Conservation (phyloP, 73 alveolate species). For the Blepharisma japonicum region DNA sequence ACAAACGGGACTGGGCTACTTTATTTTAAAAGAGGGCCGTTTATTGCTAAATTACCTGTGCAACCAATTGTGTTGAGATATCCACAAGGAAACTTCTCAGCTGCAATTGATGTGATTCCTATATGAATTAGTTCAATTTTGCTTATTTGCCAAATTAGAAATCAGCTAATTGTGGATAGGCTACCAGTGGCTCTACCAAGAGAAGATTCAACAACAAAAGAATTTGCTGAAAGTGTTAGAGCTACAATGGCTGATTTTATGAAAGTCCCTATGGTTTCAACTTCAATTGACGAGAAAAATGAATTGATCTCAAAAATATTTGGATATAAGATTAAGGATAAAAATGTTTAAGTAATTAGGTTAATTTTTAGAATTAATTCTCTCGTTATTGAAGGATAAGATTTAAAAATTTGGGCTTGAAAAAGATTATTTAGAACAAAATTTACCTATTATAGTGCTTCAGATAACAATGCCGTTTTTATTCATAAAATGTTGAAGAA, state of each 20-base stretch:
- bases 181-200: conserved; percentile 12
- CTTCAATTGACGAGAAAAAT: background rate
- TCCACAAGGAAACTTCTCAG: conserved; percentile 35
- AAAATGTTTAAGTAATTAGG: no score
- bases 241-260: background rate
- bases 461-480: no score
- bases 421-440: no score
- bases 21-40: conserved; percentile 90
- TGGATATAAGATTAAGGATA: background rate
- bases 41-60: conserved; percentile 66
- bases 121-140: background rate
- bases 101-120: conserved; percentile 32
- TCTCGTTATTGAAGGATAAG: no score
- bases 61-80: conserved; percentile 71
- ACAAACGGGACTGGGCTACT: conserved; percentile 74
- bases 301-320: background rate
- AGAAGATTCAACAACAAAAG: background rate
- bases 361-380: no score
- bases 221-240: conserved; percentile 16
- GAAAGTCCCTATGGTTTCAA: background rate
- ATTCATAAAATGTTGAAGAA: no score
- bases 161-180: background rate
- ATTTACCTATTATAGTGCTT: no score
- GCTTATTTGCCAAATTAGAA: background rate
- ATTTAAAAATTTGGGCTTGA: no score